A percentile compares a stretch with the other conserved stretches of the same genome.
phyloP scores from a whole-genome alignment of 2,329 filamentous ascomycete species.

The Alternaria viburni region DNA sequence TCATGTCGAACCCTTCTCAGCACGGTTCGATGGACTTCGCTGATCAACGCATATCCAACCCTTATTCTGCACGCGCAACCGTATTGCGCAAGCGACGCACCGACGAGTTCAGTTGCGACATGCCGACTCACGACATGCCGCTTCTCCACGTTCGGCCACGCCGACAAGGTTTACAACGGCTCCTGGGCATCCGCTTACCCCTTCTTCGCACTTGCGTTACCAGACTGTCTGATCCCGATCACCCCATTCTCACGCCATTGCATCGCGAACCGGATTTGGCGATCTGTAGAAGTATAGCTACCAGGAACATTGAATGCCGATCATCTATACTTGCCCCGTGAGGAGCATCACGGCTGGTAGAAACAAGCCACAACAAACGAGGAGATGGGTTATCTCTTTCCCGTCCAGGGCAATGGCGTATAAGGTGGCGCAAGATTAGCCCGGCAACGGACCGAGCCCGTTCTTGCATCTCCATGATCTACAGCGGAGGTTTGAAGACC shows the following conservation, averaged over 20 bases:
- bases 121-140: not conserved
- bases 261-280: not conserved
- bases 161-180: not conserved
- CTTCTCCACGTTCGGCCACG: not conserved
- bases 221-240: not conserved
- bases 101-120: not conserved
- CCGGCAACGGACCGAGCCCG: constrained; percentile 15
- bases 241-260: not conserved
- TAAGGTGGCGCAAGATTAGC: not conserved
- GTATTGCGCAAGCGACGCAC: not conserved
- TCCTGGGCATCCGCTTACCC: not conserved
- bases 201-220: not conserved
- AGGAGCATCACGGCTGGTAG: not conserved
- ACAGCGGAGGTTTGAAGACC: not conserved
- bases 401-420: not conserved
- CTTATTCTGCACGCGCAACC: not conserved
- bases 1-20: not conserved
- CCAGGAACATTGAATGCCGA: not conserved
- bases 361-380: not conserved
- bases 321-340: not conserved
- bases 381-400: not conserved
- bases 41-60: not conserved
- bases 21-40: not conserved
- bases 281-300: not conserved
- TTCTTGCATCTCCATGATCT: not conserved